phyloP scores from a whole-genome alignment of 208 protist genomes.

The Crithidia bombi region DNA sequence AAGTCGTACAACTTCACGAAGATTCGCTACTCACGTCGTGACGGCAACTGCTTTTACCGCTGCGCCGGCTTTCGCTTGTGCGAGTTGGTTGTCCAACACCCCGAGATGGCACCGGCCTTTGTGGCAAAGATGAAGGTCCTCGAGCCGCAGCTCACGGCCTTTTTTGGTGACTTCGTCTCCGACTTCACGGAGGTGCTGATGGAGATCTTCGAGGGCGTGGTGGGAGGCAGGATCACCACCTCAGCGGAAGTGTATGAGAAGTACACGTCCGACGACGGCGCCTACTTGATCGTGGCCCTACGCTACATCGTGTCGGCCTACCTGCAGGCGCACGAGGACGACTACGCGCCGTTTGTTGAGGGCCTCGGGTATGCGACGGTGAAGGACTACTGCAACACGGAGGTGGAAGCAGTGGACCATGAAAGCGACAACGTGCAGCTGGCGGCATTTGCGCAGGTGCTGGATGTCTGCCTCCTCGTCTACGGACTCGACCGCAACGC shows the following conservation, averaged over 20 bases:
- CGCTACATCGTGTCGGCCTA: conserved; percentile 81
- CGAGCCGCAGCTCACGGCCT: conserved; percentile 29
- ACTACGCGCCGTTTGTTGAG: conserved; percentile 80
- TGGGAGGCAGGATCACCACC: conserved; percentile 25
- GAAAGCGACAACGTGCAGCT: conserved; percentile 86
- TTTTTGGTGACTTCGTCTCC: conserved; percentile 73
- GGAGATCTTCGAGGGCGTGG: conserved; percentile 40
- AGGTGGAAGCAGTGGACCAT: conserved; percentile 81
- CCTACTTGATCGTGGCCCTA: conserved; percentile 73
- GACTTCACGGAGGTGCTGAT: conserved; percentile 75
- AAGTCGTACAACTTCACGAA: conserved; percentile 24
- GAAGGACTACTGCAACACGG: conserved; percentile 65
- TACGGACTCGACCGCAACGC: conserved; percentile 66
- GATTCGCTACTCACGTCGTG: conserved; percentile 74
- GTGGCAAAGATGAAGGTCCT: conserved; percentile 23
- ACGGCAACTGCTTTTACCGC: conserved; percentile 92
- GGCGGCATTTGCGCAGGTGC: conserved; percentile 66
- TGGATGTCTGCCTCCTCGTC: conserved; percentile 55
- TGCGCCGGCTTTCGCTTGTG: conserved; percentile 70
- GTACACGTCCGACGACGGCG: conserved; percentile 39
- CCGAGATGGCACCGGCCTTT: conserved; percentile 24
- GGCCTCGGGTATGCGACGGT: conserved; percentile 63
- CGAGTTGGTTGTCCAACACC: conserved; percentile 36
- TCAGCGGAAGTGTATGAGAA: conserved; percentile 25
- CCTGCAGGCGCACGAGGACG: conserved; percentile 55